A percentile compares a stretch with the other conserved stretches of the same genome.
Evolutionary conservation across 192 early-diverging fungal species (phyloP).

Genomic region (Coemansia erecta): DNA sequence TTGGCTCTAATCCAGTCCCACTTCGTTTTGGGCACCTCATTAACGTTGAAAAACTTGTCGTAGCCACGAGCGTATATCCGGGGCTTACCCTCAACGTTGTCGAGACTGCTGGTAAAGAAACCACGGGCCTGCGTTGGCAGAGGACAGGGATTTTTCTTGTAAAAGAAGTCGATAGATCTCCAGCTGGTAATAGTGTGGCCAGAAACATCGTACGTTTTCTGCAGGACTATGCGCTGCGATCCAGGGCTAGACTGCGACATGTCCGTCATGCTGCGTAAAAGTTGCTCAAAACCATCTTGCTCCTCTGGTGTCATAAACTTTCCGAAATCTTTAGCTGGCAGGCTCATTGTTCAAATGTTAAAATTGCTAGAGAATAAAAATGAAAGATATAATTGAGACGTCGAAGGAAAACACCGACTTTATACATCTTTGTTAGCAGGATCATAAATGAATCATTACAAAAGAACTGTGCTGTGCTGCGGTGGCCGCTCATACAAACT

Average conservation of each 20-base stretch:
- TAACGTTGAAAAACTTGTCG: constrained; percentile 95
- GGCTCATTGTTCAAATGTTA: background rate
- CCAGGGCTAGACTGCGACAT: too few species aligned
- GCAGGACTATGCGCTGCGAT: too few species aligned
- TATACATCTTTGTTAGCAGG: background rate
- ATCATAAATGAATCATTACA: background rate
- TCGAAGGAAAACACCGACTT: too few species aligned
- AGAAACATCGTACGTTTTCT: constrained; percentile 10
- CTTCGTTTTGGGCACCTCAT: constrained; percentile 61
- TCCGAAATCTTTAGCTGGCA: too few species aligned
- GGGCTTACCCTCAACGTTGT: constrained; percentile 20
- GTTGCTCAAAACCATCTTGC: constrained; percentile 1
- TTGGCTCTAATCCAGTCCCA: constrained; percentile 58
- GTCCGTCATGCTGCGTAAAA: too few species aligned
- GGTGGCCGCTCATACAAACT: too few species aligned
- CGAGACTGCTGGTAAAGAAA: constrained; percentile 61
- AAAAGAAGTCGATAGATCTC: constrained; percentile 68
- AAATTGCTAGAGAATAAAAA: background rate
- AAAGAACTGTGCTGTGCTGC: too few species aligned
- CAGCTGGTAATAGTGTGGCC: constrained; percentile 54
- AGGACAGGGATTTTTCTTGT: constrained; percentile 59
- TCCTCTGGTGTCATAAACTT: background rate
- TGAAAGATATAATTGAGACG: background rate
- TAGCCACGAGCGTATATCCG: constrained; percentile 86
- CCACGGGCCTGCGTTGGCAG: constrained; percentile 81